Percentiles rank a stretch among this genome's conserved stretches.
Conservation (phyloP, 2,329 filamentous ascomycete genomes). For the Lojkania enalia region DNA sequence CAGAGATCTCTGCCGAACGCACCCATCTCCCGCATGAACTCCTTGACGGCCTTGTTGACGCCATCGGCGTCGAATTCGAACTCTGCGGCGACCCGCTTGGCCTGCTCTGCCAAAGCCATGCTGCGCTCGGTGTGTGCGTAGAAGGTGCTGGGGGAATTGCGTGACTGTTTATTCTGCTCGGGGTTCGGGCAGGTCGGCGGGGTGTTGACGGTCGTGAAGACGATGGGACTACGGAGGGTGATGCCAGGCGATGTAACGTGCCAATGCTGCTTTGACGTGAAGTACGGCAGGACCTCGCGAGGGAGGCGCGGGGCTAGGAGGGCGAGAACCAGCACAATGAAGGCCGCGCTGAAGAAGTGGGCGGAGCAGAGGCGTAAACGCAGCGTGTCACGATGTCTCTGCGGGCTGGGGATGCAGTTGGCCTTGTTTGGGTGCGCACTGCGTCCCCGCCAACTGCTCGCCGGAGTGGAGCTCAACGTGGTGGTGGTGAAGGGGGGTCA, state of each 20-base stretch:
- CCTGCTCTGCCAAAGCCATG: conserved; percentile 66
- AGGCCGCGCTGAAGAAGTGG: conserved; percentile 31
- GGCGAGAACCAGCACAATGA: conserved; percentile 40
- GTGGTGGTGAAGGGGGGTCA: conserved; percentile 12
- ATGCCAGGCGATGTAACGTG: conserved; percentile 25
- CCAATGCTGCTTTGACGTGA: conserved; percentile 28
- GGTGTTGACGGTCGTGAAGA: conserved; percentile 25
- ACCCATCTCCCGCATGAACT: conserved; percentile 88
- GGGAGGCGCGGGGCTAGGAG: conserved; percentile 43
- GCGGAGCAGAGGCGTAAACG: conserved; percentile 18
- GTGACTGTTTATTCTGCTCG: conserved; percentile 28
- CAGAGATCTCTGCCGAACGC: conserved; percentile 26
- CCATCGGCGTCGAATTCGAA: conserved; percentile 82
- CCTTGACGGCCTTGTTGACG: conserved; percentile 77
- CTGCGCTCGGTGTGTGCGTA: conserved; percentile 45
- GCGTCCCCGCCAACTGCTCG: conserved; percentile 17
- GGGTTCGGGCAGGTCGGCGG: conserved; percentile 36
- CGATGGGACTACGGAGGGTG: conserved; percentile 29
- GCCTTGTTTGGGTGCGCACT: conserved; percentile 10
- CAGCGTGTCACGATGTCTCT: conserved; percentile 10
- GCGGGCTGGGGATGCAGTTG: conserved; percentile 14
- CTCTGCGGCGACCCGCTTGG: conserved; percentile 76
- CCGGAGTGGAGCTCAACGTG: conserved; percentile 13
- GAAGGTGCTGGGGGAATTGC: conserved; percentile 41
- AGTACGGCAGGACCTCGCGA: conserved; percentile 32